These are phyloP conservation scores for Rubia peregrina DNA, from an alignment of 305 asterid genomes.

Conservation along the genomic window DNA sequence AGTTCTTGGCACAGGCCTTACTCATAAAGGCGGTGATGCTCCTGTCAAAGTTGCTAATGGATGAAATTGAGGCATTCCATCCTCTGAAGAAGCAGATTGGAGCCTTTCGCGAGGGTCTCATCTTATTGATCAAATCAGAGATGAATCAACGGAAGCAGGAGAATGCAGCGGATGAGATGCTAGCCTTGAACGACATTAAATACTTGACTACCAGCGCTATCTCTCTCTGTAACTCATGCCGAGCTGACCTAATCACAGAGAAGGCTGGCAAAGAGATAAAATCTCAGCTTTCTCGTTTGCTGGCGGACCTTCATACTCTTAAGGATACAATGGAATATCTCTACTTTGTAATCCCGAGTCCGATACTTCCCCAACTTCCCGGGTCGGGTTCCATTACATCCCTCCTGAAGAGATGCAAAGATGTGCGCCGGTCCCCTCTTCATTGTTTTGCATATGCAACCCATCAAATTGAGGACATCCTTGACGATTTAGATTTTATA, in stretches of 20 bases:
- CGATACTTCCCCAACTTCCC: not conserved
- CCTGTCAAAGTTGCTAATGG: not conserved
- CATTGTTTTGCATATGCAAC: not conserved
- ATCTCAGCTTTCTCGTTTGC: not conserved
- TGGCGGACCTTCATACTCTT: not conserved
- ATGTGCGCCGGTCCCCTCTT: not conserved
- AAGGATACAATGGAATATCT: not conserved
- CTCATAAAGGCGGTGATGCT: not conserved
- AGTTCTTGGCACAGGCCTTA: not conserved
- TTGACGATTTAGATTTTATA: not conserved
- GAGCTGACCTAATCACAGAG: not conserved
- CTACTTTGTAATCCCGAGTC: not conserved
- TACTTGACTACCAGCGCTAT: not conserved
- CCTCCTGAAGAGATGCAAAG: not conserved
- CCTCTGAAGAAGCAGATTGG: conserved; percentile 16
- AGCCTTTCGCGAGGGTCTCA: conserved; percentile 7
- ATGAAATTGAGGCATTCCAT: not conserved
- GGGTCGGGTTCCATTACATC: not conserved
- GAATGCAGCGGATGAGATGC: not conserved
- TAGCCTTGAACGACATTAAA: not conserved
- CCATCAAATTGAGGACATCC: conserved; percentile 6
- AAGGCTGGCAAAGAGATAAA: not conserved
- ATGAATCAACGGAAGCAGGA: not conserved
- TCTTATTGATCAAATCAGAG: not conserved
- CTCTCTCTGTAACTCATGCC: not conserved